Evolutionary conservation across 495 filamentous ascomycete genomes (phyloP), one percentile per base, ranked within the genome.

Genomic region (Hamigera avellanea): DNA sequence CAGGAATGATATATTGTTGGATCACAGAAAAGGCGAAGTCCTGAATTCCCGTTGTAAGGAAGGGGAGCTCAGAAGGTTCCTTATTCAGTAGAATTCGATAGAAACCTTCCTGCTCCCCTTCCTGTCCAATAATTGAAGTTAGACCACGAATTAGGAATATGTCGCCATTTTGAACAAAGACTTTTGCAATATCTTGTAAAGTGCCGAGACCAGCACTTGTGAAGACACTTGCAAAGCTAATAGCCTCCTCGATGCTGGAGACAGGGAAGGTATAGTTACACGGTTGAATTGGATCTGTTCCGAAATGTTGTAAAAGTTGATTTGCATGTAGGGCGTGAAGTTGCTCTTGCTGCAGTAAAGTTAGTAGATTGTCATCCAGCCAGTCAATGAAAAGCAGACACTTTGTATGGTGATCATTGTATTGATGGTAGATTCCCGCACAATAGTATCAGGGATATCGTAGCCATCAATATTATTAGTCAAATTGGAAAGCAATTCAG

Each of bases 261-360:
- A 73, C 66, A 0, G 73, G 75, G 59, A 81, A 80, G 12, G 53
- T 49, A 58, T 81, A 83, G 26, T 64, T 38, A 61, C 80, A 85
- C 0, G 78, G 75, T 35, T 55, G 32, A 37, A 81, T 76, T 2
- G 56, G 53, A 9, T 54, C 44, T 8, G 50, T 39, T 14, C 60
- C 52, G 50, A 73, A 72, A 39, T 67, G 53, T 21, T 44, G 33
- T 16, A 83, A 61, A 32, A 60, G 66, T 27, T 53, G 63, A 47
- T 72, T 73, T 29, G 75, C 77, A 36, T 70, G 66, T 27, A 80
- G 52, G 16, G 70, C 67, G 42, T 85, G 80, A 3, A 82, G 64
- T 52, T 85, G 61, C 48, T 83, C 80, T 71, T 85, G 80, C 63
- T 76, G 35, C n/a, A n/a, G n/a, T n/a, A n/a, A n/a, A n/a, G n/a